These are phyloP conservation scores for Plasmodium gallinaceum DNA, from an alignment of 169 alveolate species.

Conservation along the genomic window DNA sequence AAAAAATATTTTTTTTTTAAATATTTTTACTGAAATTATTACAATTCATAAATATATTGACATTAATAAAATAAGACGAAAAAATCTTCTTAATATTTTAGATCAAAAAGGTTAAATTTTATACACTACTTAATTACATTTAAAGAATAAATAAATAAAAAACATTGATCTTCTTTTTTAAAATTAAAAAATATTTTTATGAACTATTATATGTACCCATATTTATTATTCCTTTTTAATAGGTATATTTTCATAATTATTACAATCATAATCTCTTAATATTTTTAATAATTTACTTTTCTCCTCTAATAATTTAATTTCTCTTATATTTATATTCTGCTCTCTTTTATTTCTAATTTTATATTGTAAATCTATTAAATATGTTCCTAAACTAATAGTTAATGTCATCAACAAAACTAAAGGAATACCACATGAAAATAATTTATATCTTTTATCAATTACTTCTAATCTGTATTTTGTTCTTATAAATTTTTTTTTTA, in stretches of 20 bases:
- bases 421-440: constrained; percentile 73
- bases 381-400: constrained; percentile 68
- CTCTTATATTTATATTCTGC: constrained; percentile 69
- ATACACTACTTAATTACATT: no score
- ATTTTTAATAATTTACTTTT: constrained; percentile 64
- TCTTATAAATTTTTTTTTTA: constrained; percentile 32
- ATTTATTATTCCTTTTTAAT: constrained; percentile 39
- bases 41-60: no score
- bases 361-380: constrained; percentile 59
- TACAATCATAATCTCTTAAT: constrained; percentile 62
- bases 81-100: no score
- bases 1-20: no score
- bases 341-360: constrained; percentile 54
- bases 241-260: constrained; percentile 73
- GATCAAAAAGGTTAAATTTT: no score
- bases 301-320: constrained; percentile 63
- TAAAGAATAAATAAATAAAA: no score
- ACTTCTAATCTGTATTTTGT: constrained; percentile 62
- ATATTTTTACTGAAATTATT: no score
- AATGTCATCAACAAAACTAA: constrained; percentile 53
- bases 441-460: constrained; percentile 67
- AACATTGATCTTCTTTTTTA: no score
- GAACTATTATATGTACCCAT: not conserved
- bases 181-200: no score
- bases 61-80: no score